Conservation (phyloP, 257 asterid genomes). For the Capsicum baccatum region DNA sequence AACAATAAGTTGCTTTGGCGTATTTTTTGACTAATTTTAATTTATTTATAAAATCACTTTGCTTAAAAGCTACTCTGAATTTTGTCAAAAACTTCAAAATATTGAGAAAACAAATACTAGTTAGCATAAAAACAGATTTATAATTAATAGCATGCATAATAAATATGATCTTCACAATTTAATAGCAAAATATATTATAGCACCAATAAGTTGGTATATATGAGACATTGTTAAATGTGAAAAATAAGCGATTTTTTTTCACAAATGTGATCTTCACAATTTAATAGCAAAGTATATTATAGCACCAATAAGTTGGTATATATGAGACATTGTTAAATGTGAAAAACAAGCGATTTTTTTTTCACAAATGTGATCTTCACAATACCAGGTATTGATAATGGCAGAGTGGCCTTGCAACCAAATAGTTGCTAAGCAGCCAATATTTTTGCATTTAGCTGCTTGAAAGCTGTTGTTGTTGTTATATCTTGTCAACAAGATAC, state of each 20-base stretch:
- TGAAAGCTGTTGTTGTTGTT: constrained; percentile 31
- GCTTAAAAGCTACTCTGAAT: too few species aligned
- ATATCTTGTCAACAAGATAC: constrained; percentile 73
- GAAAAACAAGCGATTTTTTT: neutral
- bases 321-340: neutral
- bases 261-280: neutral
- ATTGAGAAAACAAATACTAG: too few species aligned
- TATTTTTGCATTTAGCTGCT: neutral
- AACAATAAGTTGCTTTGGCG: too few species aligned
- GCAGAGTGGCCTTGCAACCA: constrained; percentile 32
- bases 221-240: neutral
- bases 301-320: neutral
- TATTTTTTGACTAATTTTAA: too few species aligned
- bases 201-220: neutral
- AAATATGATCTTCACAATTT: neutral
- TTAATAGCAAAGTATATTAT: neutral
- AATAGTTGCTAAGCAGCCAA: neutral
- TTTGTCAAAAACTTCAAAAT: too few species aligned
- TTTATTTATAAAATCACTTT: too few species aligned
- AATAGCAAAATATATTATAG: neutral
- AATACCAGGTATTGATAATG: neutral
- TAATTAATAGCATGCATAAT: neutral
- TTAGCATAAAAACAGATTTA: neutral
- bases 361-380: too few species aligned
- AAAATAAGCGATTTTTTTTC: neutral